Evolutionary conservation across 2,329 filamentous ascomycete species (phyloP), one percentile per base, ranked within the genome.

Genomic region (Fusarium compactum): DNA sequence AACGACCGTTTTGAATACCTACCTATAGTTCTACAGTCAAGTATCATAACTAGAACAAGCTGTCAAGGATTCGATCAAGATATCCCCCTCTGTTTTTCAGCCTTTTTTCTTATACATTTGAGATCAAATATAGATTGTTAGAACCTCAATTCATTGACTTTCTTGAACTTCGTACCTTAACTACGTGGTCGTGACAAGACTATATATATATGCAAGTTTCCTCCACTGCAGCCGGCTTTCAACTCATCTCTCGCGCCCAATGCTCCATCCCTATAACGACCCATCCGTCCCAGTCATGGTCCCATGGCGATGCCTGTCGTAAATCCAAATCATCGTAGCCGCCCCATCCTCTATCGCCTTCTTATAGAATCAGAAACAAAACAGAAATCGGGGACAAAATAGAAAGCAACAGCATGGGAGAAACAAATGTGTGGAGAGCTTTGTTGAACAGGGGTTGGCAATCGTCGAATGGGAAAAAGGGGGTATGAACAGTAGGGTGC

Each of bases 271-370:
- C 46, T 71, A 54, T 71, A 71, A 60, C 56, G 57, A 61, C 56
- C 62, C 64, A 44, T 60, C 60, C 63, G 52, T 67, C 58, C 69
- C 69, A 59, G 67, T 61, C 65, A 61, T 72, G 46, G 50, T 67
- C 64, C 63, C 66, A 54, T 71, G 57, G 66, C 69, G 62, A 71
- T 73, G 67, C 73, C 62, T 67, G 65, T 76, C 73, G 62, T 75
- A 76, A 75, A 76, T 76, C 73, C 73, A 75, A 75, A 74, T 70
- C 73, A 75, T 75, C 68, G 70, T 76, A 67, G 73, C 72, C 73
- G 51, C 72, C 67, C 71, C 43, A 47, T 59, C 65, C 62, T 76
- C 73, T 72, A 75, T 74, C 55, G 62, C 69, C 70, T 73, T 74
- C 71, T 62, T 68, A 57, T 56, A 66, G 67, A 67, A 71, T 45